Conservation (phyloP, 805 yeast genomes). For the Lipomyces oligophaga region DNA sequence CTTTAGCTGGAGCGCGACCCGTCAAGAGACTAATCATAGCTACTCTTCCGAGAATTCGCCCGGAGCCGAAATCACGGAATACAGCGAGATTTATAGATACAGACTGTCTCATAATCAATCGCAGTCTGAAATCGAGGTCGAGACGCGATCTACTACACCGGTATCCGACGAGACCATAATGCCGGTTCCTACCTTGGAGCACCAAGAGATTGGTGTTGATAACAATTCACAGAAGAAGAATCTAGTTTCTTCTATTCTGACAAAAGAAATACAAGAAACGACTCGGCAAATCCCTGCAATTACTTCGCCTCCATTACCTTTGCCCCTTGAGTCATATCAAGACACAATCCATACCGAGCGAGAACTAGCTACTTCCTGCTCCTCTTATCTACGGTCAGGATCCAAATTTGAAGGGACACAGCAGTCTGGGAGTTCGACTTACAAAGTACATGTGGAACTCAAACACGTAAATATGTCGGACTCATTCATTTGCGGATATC, state of each 20-base stretch:
- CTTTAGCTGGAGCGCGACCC: too few relatives aligned
- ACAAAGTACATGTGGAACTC: slow-evolving; percentile 65
- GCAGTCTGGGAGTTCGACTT: slow-evolving; percentile 60
- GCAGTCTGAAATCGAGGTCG: too few relatives aligned
- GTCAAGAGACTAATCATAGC: too few relatives aligned
- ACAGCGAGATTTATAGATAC: too few relatives aligned
- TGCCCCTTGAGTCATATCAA: slow-evolving; percentile 15
- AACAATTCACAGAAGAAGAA: not conserved
- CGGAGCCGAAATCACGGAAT: too few relatives aligned
- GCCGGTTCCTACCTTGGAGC: not conserved
- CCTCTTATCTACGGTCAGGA: slow-evolving; percentile 57
- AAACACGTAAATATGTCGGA: slow-evolving; percentile 61
- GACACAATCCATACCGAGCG: slow-evolving; percentile 14
- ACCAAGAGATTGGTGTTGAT: not conserved
- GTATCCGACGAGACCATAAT: too few relatives aligned
- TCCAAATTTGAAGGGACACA: slow-evolving; percentile 64
- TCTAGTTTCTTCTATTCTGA: not conserved
- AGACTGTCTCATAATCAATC: too few relatives aligned
- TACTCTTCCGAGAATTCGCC: too few relatives aligned
- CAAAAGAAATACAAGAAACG: not conserved
- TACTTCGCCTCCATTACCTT: slow-evolving; percentile 18
- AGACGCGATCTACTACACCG: too few relatives aligned
- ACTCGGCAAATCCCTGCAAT: slow-evolving; percentile 1
- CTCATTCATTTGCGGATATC: slow-evolving; percentile 54
- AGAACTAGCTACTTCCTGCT: slow-evolving; percentile 17